These are phyloP conservation scores for Bacidia gigantensis DNA, from an alignment of 495 filamentous ascomycete genomes.

Conservation along the genomic window DNA sequence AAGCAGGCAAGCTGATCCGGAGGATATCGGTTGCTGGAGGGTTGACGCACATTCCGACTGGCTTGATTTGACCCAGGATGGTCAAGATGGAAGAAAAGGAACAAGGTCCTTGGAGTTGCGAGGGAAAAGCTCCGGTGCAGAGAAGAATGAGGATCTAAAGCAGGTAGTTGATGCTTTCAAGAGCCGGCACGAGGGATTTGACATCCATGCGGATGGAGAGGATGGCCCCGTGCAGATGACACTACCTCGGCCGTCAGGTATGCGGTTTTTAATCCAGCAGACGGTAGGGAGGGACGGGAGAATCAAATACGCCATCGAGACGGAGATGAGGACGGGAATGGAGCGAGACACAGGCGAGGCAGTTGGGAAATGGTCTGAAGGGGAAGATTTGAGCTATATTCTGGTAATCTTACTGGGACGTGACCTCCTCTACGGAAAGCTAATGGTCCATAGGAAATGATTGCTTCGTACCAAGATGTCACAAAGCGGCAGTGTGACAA, in stretches of 20 bases:
- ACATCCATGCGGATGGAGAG: constrained; percentile 1
- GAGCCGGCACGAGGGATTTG: constrained; percentile 5
- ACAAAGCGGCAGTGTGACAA: constrained; percentile 12
- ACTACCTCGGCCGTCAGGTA: constrained; percentile 9
- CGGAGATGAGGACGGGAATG: constrained; percentile 7
- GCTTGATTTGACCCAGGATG: constrained; percentile 9
- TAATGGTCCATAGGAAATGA: constrained; percentile 15
- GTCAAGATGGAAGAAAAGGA: not conserved
- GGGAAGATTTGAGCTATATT: constrained; percentile 6
- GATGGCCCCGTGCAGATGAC: constrained; percentile 5
- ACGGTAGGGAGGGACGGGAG: not conserved
- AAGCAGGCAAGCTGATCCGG: constrained; percentile 12
- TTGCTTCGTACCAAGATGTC: constrained; percentile 17
- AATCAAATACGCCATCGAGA: not conserved
- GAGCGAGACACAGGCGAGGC: constrained; percentile 7
- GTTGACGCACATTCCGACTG: constrained; percentile 21
- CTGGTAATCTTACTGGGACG: constrained; percentile 18
- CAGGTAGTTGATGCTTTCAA: constrained; percentile 10
- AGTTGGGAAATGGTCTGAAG: constrained; percentile 5
- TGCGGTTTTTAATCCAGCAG: constrained; percentile 8
- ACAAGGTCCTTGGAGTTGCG: not conserved
- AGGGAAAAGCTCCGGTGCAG: not conserved
- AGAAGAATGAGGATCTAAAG: constrained; percentile 2
- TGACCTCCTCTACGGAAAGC: too few species aligned
- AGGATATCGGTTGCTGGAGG: constrained; percentile 16